Evolutionary conservation across 805 yeast species (phyloP).

Genomic region (Kluyveromyces siamensis): DNA sequence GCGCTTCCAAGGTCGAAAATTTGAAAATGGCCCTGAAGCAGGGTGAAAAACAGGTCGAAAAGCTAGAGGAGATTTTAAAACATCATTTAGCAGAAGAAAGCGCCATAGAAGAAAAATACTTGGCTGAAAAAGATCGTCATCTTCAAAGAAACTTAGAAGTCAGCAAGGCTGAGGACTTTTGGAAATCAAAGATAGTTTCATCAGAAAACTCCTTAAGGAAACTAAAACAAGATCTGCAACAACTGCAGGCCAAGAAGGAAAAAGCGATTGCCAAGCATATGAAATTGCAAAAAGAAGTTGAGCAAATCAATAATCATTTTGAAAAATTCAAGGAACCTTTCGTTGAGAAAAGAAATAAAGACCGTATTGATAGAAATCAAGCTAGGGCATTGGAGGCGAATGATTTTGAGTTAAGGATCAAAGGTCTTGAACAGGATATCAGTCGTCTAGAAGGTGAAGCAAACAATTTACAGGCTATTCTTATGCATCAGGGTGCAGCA

Average conservation of each 20-base stretch:
- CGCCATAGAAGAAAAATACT: conserved; percentile 28
- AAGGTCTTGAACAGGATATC: conserved; percentile 28
- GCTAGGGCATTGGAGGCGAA: conserved; percentile 19
- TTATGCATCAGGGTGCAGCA: neutral
- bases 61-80: conserved; percentile 17
- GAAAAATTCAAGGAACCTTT: conserved; percentile 18
- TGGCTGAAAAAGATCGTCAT: conserved; percentile 29
- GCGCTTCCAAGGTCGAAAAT: conserved; percentile 41
- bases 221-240: conserved; percentile 16
- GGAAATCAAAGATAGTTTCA: conserved; percentile 9
- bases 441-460: conserved; percentile 22
- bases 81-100: conserved; percentile 9
- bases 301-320: conserved; percentile 15
- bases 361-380: conserved; percentile 17
- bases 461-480: neutral
- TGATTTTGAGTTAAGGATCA: conserved; percentile 23
- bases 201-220: conserved; percentile 9
- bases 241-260: conserved; percentile 15
- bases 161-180: conserved; percentile 17
- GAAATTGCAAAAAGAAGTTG: conserved; percentile 20
- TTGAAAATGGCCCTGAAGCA: conserved; percentile 34
- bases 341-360: conserved; percentile 12
- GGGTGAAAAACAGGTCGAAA: conserved; percentile 28
- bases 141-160: conserved; percentile 28
- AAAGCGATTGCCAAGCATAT: conserved; percentile 14